These are phyloP conservation scores for Amanita pseudoporphyria DNA, from an alignment of 768 basidiomycete genomes.

Conservation along the genomic window DNA sequence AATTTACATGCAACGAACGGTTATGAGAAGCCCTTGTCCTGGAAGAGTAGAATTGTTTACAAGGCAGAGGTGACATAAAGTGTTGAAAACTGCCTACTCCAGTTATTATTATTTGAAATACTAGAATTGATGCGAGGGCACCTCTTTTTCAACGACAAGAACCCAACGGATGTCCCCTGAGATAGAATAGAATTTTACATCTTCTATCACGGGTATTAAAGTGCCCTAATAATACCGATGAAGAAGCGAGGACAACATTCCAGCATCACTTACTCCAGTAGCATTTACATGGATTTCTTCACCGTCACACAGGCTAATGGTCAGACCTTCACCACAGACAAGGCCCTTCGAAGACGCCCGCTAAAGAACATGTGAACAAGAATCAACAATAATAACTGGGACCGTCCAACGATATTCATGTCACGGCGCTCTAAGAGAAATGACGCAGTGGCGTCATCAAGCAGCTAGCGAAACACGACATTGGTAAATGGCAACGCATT, in stretches of 20 bases:
- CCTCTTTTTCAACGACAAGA: constrained; percentile 92
- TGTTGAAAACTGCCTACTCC: constrained; percentile 89
- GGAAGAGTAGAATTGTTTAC: constrained; percentile 37
- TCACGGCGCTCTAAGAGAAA: constrained; percentile 64
- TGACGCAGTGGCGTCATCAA: constrained; percentile 86
- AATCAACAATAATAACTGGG: background rate
- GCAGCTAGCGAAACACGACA: constrained; percentile 39
- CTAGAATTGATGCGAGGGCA: constrained; percentile 17
- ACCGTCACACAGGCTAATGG: constrained; percentile 47
- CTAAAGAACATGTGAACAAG: constrained; percentile 27
- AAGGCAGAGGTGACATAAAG: constrained; percentile 54
- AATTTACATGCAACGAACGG: constrained; percentile 31
- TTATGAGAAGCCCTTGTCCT: constrained; percentile 68
- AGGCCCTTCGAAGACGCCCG: constrained; percentile 88
- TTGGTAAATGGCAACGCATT: background rate
- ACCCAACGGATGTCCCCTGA: constrained; percentile 60
- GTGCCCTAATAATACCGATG: constrained; percentile 38
- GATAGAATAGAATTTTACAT: constrained; percentile 54
- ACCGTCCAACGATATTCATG: constrained; percentile 61
- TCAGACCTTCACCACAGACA: constrained; percentile 57
- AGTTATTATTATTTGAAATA: background rate
- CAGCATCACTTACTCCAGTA: constrained; percentile 39
- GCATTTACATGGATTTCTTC: constrained; percentile 41
- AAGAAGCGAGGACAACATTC: background rate
- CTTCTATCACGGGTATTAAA: constrained; percentile 70